Evolutionary conservation across 306 rosid species (phyloP), one percentile per base, ranked within the genome.

Genomic region (Arachis hypogaea): DNA sequence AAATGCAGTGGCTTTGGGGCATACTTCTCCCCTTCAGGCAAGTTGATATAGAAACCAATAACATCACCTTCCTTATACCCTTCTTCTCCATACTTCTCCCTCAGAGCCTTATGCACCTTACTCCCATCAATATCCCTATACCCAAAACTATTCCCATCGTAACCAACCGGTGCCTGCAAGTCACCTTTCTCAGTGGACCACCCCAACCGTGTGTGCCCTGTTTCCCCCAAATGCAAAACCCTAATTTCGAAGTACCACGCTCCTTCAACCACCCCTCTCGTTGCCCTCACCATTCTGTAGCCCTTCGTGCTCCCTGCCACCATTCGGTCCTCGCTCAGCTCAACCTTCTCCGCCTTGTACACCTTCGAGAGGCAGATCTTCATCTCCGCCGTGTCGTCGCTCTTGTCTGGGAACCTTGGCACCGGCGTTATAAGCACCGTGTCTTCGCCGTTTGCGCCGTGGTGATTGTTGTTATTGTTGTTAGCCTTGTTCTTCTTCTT

Each of bases 111-210:
- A 36, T 91, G 93, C 79, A 94, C 86, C 84, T 92, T 94, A 78
- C 93, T 92, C 71, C 96, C 99, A 87, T 94, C 99, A 82, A 90
- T 85, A 60, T 94, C 99, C 80, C 97, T 82, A 49, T 92, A 94
- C 52, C 95, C 96, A 10, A 86, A 92, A 42, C 99, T 89, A 11
- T 89, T 94, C 77, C 85, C 93, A 61, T 94, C 97, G 38, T 92
- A 94, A 51, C 97, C 99, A 59, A 94, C 96, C 0, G 97, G 99
- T 0, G 97, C 99, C 84, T 94, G 99, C 78, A 94, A 81, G 86
- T 94, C 97, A 55, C 97, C 99, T 75, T 89, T 92, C 70, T 92
- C 97, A 11, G 85, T 94, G 6, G 93, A 87, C 96, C 97, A 94
- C 0, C 97, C 97, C 5, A 94, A 89, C 7, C 99, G 85, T 0